These are phyloP conservation scores for Peronospora farinosa DNA, from an alignment of 352 stramenopile genomes.

Conservation along the genomic window DNA sequence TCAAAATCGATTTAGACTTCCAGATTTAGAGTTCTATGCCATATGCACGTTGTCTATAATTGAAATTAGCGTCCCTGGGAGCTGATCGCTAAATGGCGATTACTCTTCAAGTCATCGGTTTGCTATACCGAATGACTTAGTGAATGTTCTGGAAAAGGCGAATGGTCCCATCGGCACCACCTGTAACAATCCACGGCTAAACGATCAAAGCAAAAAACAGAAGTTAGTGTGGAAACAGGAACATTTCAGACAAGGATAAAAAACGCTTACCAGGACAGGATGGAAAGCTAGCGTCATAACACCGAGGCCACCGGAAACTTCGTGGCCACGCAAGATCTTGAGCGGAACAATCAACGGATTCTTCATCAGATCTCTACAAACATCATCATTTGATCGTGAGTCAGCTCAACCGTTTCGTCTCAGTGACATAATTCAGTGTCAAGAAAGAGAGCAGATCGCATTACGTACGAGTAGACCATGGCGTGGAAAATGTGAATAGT, in stretches of 20 bases:
- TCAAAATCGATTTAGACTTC: too few species aligned
- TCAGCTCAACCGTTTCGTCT: conserved; percentile 10
- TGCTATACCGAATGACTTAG: conserved; percentile 26
- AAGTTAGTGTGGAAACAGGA: neutral
- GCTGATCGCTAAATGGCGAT: conserved; percentile 1
- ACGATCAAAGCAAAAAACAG: conserved; percentile 5
- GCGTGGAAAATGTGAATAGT: conserved; percentile 99
- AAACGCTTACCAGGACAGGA: conserved; percentile 87
- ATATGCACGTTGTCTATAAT: too few species aligned
- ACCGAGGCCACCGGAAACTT: conserved; percentile 90
- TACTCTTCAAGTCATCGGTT: conserved; percentile 6
- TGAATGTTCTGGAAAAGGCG: conserved; percentile 97
- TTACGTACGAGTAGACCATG: conserved; percentile 95
- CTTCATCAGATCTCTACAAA: conserved; percentile 93
- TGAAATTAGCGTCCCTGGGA: too few species aligned
- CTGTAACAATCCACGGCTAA: conserved; percentile 90
- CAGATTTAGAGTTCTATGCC: too few species aligned
- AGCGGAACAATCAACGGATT: conserved; percentile 99
- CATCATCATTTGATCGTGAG: conserved; percentile 12
- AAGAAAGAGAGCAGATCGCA: neutral
- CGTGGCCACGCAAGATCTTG: conserved; percentile 95
- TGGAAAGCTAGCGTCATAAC: conserved; percentile 96
- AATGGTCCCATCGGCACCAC: conserved; percentile 91
- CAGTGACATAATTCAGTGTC: conserved; percentile 9
- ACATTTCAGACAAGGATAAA: neutral